Evolutionary conservation across 208 protist genomes (phyloP).

Genomic region (Wallacemonas collosoma): DNA sequence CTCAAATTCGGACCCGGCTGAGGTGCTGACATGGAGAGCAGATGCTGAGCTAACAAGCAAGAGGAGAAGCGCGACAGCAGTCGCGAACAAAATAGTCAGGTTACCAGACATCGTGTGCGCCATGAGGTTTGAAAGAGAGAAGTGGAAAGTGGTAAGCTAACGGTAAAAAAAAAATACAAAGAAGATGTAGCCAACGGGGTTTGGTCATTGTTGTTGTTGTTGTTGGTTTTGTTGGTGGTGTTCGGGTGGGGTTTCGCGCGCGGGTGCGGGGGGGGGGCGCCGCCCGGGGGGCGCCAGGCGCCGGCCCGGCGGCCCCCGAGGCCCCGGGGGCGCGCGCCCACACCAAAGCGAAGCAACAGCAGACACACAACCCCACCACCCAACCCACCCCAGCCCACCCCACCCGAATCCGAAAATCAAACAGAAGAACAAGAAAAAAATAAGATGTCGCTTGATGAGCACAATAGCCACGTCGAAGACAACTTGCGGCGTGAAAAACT

Average conservation of each 20-base stretch:
- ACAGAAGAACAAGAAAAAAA: not conserved
- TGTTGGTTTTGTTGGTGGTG: not conserved
- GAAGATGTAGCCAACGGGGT: not conserved
- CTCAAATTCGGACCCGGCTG: constrained; percentile 31
- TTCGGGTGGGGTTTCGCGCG: not conserved
- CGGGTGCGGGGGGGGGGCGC: not conserved
- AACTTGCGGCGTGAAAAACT: constrained; percentile 42
- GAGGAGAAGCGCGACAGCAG: not conserved
- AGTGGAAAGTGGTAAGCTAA: not conserved
- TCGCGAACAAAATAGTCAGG: not conserved
- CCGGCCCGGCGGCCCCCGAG: not conserved
- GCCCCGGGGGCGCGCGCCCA: not conserved
- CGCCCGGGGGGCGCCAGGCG: not conserved
- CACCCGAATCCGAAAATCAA: not conserved
- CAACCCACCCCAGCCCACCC: not conserved
- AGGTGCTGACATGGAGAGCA: constrained; percentile 20
- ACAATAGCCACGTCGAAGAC: constrained; percentile 13
- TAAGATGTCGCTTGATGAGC: not conserved
- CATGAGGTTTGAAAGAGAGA: not conserved
- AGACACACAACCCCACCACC: not conserved
- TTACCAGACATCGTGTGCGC: not conserved
- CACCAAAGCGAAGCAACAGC: not conserved
- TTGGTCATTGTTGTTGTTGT: not conserved
- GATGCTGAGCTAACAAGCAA: not conserved
- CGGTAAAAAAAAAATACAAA: not conserved